Percentiles rank a stretch among this genome's conserved stretches.
Conservation (phyloP, 2,329 filamentous ascomycete genomes). For the Volutella citrinella region DNA sequence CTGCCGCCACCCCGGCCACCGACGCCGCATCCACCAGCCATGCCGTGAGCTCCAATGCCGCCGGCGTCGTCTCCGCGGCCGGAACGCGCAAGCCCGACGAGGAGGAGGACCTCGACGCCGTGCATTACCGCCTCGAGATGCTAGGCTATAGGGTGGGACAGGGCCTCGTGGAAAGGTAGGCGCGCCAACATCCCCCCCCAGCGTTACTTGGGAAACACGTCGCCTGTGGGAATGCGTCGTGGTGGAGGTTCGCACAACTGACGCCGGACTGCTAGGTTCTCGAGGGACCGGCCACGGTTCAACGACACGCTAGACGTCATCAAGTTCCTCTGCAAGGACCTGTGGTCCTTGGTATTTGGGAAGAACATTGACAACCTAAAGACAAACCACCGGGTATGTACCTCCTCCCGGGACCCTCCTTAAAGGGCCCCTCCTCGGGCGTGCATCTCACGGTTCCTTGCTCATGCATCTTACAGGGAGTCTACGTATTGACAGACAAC, state of each 20-base stretch:
- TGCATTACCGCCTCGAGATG: conserved; percentile 79
- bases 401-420: background rate
- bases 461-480: conserved; percentile 56
- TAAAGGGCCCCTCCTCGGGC: no score
- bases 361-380: conserved; percentile 99
- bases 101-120: conserved; percentile 79
- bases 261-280: no score
- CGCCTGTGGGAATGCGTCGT: no score
- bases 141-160: conserved; percentile 90
- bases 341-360: conserved; percentile 90
- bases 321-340: conserved; percentile 97
- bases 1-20: conserved; percentile 15
- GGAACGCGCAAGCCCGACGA: conserved; percentile 50
- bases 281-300: conserved; percentile 79
- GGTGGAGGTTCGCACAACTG: no score
- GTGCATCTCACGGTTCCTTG: no score
- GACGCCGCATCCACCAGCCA: conserved; percentile 18
- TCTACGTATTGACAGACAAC: conserved; percentile 94
- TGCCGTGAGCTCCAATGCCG: conserved; percentile 23
- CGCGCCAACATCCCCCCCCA: no score
- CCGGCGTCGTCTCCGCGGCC: conserved; percentile 20
- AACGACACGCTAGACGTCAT: conserved; percentile 92
- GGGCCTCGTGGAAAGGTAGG: conserved; percentile 82
- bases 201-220: no score
- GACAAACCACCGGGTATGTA: conserved; percentile 82